These are phyloP conservation scores for Vachellia collinsii DNA, from an alignment of 306 rosid genomes.

Conservation along the genomic window DNA sequence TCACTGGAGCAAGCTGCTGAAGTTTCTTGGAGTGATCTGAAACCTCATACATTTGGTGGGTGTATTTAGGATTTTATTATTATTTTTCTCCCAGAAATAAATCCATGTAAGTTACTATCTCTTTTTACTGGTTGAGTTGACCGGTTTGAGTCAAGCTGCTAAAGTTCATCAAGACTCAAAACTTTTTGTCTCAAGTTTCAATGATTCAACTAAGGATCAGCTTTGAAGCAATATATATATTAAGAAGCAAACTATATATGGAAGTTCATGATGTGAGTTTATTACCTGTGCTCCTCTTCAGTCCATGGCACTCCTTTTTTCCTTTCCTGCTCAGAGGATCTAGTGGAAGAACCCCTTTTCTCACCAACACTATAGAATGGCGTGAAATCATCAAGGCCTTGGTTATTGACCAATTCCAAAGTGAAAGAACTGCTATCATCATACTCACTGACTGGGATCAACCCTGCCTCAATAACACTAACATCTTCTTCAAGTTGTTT, in stretches of 20 bases:
- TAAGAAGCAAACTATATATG: constrained; percentile 13
- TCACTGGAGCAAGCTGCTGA: too few species aligned
- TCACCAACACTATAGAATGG: constrained; percentile 61
- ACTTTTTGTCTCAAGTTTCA: constrained; percentile 23
- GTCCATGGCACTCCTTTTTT: constrained; percentile 96
- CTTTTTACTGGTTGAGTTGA: background rate
- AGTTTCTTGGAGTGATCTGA: too few species aligned
- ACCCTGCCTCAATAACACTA: constrained; percentile 83
- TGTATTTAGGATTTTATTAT: background rate
- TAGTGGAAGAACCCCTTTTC: constrained; percentile 58
- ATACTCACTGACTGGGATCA: constrained; percentile 74
- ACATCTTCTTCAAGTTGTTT: constrained; percentile 85
- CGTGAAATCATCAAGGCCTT: constrained; percentile 65
- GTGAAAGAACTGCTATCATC: constrained; percentile 60
- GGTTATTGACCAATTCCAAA: constrained; percentile 66
- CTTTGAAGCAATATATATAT: background rate
- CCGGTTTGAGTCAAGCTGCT: background rate
- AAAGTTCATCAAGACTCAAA: constrained; percentile 14
- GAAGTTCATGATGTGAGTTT: background rate
- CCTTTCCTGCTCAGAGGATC: constrained; percentile 82
- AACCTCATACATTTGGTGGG: too few species aligned
- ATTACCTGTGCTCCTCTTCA: constrained; percentile 93
- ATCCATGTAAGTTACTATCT: background rate
- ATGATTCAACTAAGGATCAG: constrained; percentile 22
- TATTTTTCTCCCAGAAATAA: background rate